These are phyloP conservation scores for Fraxinus cuspidata DNA, from an alignment of 257 asterid species.

Conservation along the genomic window DNA sequence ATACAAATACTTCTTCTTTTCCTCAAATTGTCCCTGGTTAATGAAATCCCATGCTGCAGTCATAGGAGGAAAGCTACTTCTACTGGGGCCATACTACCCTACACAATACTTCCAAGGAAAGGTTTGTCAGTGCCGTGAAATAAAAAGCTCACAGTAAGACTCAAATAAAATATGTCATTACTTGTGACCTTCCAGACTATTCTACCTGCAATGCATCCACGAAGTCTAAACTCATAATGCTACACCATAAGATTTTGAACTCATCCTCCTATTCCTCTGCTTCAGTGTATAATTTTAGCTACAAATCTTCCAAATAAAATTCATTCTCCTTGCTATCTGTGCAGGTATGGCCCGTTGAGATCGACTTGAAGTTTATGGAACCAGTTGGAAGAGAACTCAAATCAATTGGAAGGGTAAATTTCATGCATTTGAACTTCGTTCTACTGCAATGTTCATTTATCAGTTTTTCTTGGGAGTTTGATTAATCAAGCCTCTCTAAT, in stretches of 20 bases:
- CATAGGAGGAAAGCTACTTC: neutral
- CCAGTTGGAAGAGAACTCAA: slow-evolving; percentile 89
- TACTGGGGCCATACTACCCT: neutral
- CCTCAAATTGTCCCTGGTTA: neutral
- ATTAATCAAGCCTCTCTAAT: neutral
- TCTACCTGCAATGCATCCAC: neutral
- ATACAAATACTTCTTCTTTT: neutral
- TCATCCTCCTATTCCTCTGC: neutral
- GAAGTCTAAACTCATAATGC: neutral
- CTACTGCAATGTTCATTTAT: neutral
- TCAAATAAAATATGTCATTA: neutral
- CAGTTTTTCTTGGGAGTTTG: neutral
- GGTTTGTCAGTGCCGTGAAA: neutral
- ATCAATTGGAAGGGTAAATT: slow-evolving; percentile 68
- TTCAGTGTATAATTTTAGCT: neutral
- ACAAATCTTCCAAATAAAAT: neutral
- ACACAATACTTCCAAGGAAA: neutral
- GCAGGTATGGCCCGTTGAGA: slow-evolving; percentile 93
- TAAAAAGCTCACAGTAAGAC: neutral
- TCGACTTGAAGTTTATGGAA: slow-evolving; percentile 86
- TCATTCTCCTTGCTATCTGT: slow-evolving; percentile 1
- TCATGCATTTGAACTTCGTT: neutral
- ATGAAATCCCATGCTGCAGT: neutral
- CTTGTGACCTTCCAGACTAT: neutral
- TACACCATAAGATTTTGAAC: neutral